Conservation (phyloP, 2,329 filamentous ascomycete genomes). For the Fusarium solani-melongenae region DNA sequence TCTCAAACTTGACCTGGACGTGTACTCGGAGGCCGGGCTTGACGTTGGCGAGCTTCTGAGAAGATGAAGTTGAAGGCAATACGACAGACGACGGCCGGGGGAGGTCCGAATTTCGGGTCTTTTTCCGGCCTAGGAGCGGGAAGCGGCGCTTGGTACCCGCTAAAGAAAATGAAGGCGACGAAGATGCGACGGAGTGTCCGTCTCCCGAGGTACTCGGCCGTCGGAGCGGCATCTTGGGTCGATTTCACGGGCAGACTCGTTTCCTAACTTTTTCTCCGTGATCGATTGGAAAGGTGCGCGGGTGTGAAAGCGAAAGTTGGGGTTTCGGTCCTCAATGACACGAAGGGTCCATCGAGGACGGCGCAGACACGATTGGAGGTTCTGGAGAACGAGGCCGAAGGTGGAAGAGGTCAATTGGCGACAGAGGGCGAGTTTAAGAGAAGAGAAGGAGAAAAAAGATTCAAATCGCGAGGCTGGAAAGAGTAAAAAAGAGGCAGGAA, state of each 20-base stretch:
- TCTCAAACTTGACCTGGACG: constrained; percentile 59
- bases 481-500: constrained; percentile 13
- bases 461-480: constrained; percentile 21
- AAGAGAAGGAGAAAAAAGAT: constrained; percentile 15
- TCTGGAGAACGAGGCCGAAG: neutral
- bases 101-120: constrained; percentile 37
- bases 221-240: constrained; percentile 40
- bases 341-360: constrained; percentile 31
- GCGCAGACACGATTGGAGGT: constrained; percentile 8
- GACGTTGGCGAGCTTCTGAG: constrained; percentile 22
- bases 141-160: constrained; percentile 46
- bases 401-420: constrained; percentile 8
- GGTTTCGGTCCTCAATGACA: constrained; percentile 29
- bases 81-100: constrained; percentile 34
- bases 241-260: constrained; percentile 8
- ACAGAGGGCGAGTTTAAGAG: constrained; percentile 8
- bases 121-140: constrained; percentile 45
- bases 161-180: constrained; percentile 36
- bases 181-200: constrained; percentile 35
- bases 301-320: constrained; percentile 3
- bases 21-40: constrained; percentile 52
- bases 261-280: constrained; percentile 1
- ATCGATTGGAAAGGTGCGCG: neutral
- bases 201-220: constrained; percentile 42
- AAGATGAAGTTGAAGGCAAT: constrained; percentile 16